A percentile compares a stretch with the other conserved stretches of the same genome.
These are phyloP conservation scores for Colletotrichum ledebouriae DNA, from an alignment of 2,329 filamentous ascomycete species.

Conservation along the genomic window DNA sequence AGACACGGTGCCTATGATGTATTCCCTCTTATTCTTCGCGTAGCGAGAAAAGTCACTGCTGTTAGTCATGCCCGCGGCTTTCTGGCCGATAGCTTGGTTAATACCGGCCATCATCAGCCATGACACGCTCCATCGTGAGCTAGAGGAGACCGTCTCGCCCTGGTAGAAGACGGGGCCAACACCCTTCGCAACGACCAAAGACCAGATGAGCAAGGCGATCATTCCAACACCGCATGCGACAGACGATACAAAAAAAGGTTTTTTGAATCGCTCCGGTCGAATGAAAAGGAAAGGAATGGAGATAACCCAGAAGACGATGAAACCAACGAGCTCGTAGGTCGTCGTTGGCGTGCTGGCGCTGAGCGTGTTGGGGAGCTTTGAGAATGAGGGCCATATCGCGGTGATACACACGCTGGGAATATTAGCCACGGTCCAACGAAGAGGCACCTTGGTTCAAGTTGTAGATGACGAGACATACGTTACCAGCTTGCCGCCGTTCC, in stretches of 20 bases:
- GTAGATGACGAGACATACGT: not conserved
- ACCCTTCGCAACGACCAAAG: slow-evolving; percentile 56
- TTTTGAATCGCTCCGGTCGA: slow-evolving; percentile 61
- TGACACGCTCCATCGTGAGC: slow-evolving; percentile 48
- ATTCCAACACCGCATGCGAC: slow-evolving; percentile 59
- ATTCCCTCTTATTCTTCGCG: slow-evolving; percentile 48
- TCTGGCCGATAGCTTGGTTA: slow-evolving; percentile 53
- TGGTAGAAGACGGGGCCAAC: slow-evolving; percentile 58
- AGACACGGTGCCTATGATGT: slow-evolving; percentile 53
- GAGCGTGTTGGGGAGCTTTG: slow-evolving; percentile 59
- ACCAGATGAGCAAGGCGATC: slow-evolving; percentile 62
- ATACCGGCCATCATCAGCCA: slow-evolving; percentile 55
- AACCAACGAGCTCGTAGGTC: slow-evolving; percentile 60
- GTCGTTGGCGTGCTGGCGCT: slow-evolving; percentile 52
- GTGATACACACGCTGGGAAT: slow-evolving; percentile 53
- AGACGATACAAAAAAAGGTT: slow-evolving; percentile 59
- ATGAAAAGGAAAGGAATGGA: slow-evolving; percentile 63
- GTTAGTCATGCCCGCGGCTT: slow-evolving; percentile 55
- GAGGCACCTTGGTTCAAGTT: no score
- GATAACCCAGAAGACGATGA: slow-evolving; percentile 65
- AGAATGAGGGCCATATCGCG: slow-evolving; percentile 60
- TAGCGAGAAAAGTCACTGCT: slow-evolving; percentile 55
- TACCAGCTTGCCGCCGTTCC: slow-evolving; percentile 5
- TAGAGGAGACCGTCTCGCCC: slow-evolving; percentile 8
- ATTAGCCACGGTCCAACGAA: not conserved